Conservation (phyloP, 2,329 filamentous ascomycete genomes). For the Botryosphaeria dothidea region DNA sequence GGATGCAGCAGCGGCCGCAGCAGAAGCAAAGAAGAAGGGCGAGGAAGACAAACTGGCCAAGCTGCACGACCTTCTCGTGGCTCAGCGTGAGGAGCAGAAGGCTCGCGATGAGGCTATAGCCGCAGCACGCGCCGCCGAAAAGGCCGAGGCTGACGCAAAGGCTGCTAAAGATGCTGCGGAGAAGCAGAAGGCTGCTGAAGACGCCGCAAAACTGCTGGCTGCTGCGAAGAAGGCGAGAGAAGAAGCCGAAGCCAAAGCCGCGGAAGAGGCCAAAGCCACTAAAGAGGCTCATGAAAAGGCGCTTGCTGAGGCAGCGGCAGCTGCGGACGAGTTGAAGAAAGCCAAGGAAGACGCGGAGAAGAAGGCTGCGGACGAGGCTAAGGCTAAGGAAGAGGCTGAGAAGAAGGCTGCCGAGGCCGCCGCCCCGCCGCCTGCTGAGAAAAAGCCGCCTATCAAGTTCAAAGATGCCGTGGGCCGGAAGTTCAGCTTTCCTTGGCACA, state of each 20-base stretch:
- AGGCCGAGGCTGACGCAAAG: constrained; percentile 45
- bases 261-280: constrained; percentile 32
- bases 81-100: constrained; percentile 43
- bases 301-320: constrained; percentile 44
- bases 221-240: constrained; percentile 34
- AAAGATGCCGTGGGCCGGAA: constrained; percentile 90
- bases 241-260: constrained; percentile 32
- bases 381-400: constrained; percentile 39
- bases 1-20: constrained; percentile 31
- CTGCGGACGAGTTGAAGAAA: constrained; percentile 56
- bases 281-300: constrained; percentile 31
- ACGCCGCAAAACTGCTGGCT: constrained; percentile 31
- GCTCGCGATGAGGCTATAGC: constrained; percentile 37
- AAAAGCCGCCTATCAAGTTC: constrained; percentile 78
- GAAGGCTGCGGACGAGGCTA: constrained; percentile 49
- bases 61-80: constrained; percentile 42
- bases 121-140: constrained; percentile 22
- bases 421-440: constrained; percentile 52
- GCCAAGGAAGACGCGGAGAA: constrained; percentile 53
- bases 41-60: constrained; percentile 33
- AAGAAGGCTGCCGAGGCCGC: constrained; percentile 44
- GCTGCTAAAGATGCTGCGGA: constrained; percentile 54
- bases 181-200: constrained; percentile 44
- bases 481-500: constrained; percentile 85
- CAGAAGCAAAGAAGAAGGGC: constrained; percentile 36